Evolutionary conservation across 2,329 filamentous ascomycete species (phyloP).

Genomic region (Acarospora socialis): DNA sequence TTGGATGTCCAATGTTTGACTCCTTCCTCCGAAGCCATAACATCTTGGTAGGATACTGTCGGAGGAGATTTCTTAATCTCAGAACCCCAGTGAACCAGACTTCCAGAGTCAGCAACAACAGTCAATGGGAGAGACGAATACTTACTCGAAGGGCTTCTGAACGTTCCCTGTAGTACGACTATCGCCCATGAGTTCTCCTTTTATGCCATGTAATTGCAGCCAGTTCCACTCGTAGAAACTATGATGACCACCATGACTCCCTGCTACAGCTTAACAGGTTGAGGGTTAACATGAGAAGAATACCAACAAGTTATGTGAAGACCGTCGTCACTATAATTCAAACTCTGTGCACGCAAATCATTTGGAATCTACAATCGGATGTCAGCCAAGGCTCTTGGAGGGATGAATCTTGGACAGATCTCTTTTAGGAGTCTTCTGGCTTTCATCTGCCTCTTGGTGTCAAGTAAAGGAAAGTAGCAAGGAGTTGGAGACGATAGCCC

Average conservation of each 20-base stretch:
- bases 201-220: constrained; percentile 26
- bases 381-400: not conserved
- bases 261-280: constrained; percentile 27
- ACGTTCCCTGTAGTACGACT: constrained; percentile 9
- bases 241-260: constrained; percentile 52
- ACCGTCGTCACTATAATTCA: constrained; percentile 21
- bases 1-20: constrained; percentile 49
- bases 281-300: constrained; percentile 2
- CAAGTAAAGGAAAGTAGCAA: no score
- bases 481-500: no score
- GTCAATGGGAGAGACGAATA: not conserved
- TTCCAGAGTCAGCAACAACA: constrained; percentile 16
- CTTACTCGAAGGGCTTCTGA: not conserved
- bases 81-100: constrained; percentile 26
- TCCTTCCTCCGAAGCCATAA: constrained; percentile 43
- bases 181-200: constrained; percentile 1
- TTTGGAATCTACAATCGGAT: constrained; percentile 7
- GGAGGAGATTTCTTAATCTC: constrained; percentile 36
- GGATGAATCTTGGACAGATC: not conserved
- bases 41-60: constrained; percentile 42
- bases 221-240: constrained; percentile 55
- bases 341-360: constrained; percentile 4
- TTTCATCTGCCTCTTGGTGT: no score
- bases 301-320: constrained; percentile 38
- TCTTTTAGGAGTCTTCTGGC: no score